Evolutionary conservation across 345 rosid genomes (phyloP).

Genomic region (Lenwebbia sp.): DNA sequence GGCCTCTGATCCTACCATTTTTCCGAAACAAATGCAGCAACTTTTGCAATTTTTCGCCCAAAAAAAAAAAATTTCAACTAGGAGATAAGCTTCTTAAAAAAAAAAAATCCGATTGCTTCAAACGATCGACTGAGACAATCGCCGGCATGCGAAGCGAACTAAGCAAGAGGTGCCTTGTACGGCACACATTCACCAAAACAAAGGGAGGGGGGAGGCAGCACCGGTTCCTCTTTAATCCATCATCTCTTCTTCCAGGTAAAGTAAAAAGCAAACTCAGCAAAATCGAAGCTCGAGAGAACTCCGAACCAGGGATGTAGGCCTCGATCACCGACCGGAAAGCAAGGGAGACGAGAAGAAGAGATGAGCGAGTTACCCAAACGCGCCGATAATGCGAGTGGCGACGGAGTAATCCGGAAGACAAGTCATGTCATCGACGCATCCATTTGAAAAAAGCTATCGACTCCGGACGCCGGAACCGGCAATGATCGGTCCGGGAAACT

Average conservation of each 20-base stretch:
- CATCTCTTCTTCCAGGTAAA: too few relatives aligned
- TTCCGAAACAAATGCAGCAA: neutral
- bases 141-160: neutral
- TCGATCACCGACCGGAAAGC: neutral
- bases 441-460: too few relatives aligned
- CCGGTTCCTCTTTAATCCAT: too few relatives aligned
- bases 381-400: constrained; percentile 17
- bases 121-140: neutral
- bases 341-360: neutral
- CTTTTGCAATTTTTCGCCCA: neutral
- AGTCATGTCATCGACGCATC: too few relatives aligned
- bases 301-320: neutral
- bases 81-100: neutral
- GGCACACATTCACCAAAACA: constrained; percentile 23
- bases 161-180: constrained; percentile 20
- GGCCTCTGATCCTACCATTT: neutral
- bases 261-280: neutral
- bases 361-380: neutral
- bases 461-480: too few relatives aligned
- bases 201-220: too few relatives aligned
- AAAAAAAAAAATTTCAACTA: neutral
- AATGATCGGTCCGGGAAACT: too few relatives aligned
- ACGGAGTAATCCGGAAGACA: constrained; percentile 10
- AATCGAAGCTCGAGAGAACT: neutral
- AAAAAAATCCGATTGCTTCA: neutral